phyloP scores from a whole-genome alignment of 2,329 filamentous ascomycete species.

The Cercospora canescens region DNA sequence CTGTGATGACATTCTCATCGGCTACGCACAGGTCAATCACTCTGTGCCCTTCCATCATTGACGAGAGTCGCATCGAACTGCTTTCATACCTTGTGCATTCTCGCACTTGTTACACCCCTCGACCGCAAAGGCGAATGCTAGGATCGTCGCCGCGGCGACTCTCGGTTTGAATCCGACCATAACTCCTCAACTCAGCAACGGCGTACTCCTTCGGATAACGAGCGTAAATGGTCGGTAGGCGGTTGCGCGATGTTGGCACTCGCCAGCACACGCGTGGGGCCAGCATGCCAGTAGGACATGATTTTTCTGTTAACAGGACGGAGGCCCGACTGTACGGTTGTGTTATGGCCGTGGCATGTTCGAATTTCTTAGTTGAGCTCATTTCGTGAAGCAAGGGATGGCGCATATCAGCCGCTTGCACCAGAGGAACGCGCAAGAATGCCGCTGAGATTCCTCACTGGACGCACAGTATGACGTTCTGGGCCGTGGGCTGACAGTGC shows the following conservation, averaged over 20 bases:
- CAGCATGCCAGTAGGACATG: not conserved
- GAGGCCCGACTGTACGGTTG: not conserved
- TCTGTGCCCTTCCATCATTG: not conserved
- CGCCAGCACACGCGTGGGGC: not conserved
- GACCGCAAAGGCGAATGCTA: not conserved
- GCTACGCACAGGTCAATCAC: not conserved
- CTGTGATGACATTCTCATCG: not conserved
- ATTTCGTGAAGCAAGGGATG: constrained; percentile 6
- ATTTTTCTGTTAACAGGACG: not conserved
- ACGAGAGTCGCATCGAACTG: too few relatives aligned
- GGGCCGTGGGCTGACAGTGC: not conserved
- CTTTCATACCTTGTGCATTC: not conserved
- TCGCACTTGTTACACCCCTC: not conserved
- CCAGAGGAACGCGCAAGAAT: not conserved
- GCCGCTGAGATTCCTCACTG: not conserved
- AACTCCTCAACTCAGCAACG: not conserved
- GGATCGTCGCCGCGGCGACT: not conserved
- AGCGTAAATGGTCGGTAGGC: not conserved
- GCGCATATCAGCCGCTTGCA: not conserved
- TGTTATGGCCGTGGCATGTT: constrained; percentile 10
- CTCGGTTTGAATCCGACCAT: not conserved
- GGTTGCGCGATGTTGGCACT: not conserved
- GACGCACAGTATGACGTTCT: too few relatives aligned
- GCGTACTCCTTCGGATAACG: not conserved
- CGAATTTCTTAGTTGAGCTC: not conserved